These are phyloP conservation scores for Phytopythium chamaehyphon DNA, from an alignment of 352 stramenopile genomes.

Conservation along the genomic window DNA sequence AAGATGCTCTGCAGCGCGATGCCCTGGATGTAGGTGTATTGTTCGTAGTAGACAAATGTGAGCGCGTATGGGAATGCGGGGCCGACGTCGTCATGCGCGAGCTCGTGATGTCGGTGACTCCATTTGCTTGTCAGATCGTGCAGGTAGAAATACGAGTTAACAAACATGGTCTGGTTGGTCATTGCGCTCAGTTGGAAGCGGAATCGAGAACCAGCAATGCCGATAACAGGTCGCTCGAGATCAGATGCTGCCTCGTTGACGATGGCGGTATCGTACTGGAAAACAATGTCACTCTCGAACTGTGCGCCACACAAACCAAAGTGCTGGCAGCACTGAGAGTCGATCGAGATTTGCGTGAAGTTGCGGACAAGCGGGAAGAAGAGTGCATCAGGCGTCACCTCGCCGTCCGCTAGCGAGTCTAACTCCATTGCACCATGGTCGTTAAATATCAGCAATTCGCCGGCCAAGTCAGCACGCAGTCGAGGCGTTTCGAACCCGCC, in stretches of 20 bases:
- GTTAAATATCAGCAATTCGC: conserved; percentile 1
- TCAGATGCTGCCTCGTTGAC: background rate
- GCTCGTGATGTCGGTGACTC: conserved; percentile 12
- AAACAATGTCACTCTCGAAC: conserved; percentile 83
- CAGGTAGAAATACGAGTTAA: conserved; percentile 90
- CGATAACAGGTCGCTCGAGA: conserved; percentile 11
- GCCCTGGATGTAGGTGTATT: conserved; percentile 91
- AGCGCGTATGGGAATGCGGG: conserved; percentile 86
- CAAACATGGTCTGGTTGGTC: conserved; percentile 85
- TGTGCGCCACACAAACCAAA: conserved; percentile 86
- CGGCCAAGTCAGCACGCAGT: background rate
- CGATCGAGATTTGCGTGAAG: conserved; percentile 85
- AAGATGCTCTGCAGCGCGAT: conserved; percentile 83
- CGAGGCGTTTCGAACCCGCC: background rate
- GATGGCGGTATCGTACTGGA: conserved; percentile 21
- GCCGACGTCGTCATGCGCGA: conserved; percentile 6
- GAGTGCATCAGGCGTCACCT: conserved; percentile 56
- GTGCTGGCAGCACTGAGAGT: conserved; percentile 86
- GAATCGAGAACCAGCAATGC: conserved; percentile 74
- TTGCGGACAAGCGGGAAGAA: conserved; percentile 82
- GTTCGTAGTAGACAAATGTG: conserved; percentile 91
- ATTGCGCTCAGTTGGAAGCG: conserved; percentile 86
- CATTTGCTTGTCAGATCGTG: conserved; percentile 46
- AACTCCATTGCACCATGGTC: background rate
- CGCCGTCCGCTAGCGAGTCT: background rate